Percentiles rank a stretch among this genome's conserved stretches.
These are phyloP conservation scores for Naganishia vaughanmartiniae DNA, from an alignment of 768 basidiomycete genomes.

Conservation along the genomic window DNA sequence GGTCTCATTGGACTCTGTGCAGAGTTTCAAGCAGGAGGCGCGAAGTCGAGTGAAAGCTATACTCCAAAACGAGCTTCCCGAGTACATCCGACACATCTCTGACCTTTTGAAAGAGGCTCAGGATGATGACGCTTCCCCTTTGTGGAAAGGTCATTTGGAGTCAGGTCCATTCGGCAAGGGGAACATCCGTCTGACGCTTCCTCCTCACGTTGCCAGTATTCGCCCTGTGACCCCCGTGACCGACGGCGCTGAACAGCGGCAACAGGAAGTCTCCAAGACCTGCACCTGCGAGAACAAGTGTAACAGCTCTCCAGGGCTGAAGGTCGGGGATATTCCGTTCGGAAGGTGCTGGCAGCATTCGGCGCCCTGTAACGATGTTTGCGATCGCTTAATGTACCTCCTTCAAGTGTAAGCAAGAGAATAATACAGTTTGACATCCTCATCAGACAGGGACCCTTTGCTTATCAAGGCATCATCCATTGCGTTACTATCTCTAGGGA, in stretches of 20 bases:
- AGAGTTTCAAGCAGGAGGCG: background rate
- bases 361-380: background rate
- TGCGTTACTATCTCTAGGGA: background rate
- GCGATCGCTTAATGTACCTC: background rate
- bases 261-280: background rate
- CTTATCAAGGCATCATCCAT: too few relatives aligned
- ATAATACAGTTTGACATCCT: too few relatives aligned
- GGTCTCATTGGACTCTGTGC: background rate
- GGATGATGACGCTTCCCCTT: background rate
- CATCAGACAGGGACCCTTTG: too few relatives aligned
- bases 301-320: background rate
- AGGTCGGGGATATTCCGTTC: background rate
- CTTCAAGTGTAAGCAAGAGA: background rate
- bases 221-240: background rate
- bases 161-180: background rate
- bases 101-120: background rate
- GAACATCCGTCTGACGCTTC: background rate
- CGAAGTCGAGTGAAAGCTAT: constrained; percentile 5
- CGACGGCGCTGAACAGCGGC: background rate
- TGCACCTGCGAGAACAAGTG: background rate
- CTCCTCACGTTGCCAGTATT: background rate
- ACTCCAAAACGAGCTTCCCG: constrained; percentile 12
- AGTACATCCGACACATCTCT: constrained; percentile 1
- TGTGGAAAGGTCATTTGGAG: constrained; percentile 8
- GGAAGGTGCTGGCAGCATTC: background rate